These are phyloP conservation scores for Candida silvicultrix DNA, from an alignment of 805 yeast genomes.

Conservation along the genomic window DNA sequence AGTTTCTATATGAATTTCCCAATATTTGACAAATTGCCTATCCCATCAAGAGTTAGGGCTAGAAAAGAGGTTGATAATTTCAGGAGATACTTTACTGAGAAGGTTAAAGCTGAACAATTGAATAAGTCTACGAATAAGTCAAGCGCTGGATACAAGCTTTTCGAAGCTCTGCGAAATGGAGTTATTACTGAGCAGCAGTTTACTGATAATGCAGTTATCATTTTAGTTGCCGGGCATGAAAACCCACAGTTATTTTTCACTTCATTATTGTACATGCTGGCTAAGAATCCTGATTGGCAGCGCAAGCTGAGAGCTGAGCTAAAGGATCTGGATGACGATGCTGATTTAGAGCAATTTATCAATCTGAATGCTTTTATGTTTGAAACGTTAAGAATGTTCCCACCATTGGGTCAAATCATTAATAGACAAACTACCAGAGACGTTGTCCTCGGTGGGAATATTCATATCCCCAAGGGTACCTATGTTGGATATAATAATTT, in stretches of 20 bases:
- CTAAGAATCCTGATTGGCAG: slow-evolving; percentile 34
- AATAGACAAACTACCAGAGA: slow-evolving; percentile 38
- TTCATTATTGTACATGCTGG: slow-evolving; percentile 39
- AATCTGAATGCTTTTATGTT: slow-evolving; percentile 31
- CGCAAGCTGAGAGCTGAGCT: slow-evolving; percentile 22
- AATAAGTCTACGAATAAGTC: slow-evolving; percentile 22
- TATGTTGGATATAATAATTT: slow-evolving; percentile 53
- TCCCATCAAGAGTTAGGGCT: slow-evolving; percentile 40
- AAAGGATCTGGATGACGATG: neutral
- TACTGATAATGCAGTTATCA: slow-evolving; percentile 46
- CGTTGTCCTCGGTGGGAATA: slow-evolving; percentile 33
- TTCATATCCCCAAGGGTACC: slow-evolving; percentile 40
- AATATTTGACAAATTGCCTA: slow-evolving; percentile 41
- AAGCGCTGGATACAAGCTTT: slow-evolving; percentile 35
- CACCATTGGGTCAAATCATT: slow-evolving; percentile 52
- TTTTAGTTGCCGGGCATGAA: slow-evolving; percentile 59
- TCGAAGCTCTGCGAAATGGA: slow-evolving; percentile 31
- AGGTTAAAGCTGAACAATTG: slow-evolving; percentile 27
- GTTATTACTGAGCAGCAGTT: slow-evolving; percentile 39
- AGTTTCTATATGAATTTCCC: slow-evolving; percentile 53
- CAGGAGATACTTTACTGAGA: slow-evolving; percentile 28
- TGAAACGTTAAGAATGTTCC: slow-evolving; percentile 44
- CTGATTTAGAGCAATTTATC: slow-evolving; percentile 16
- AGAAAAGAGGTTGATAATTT: slow-evolving; percentile 36
- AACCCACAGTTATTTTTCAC: slow-evolving; percentile 49